Conservation (phyloP, 768 basidiomycete species). For the Hortiboletus campestris region DNA sequence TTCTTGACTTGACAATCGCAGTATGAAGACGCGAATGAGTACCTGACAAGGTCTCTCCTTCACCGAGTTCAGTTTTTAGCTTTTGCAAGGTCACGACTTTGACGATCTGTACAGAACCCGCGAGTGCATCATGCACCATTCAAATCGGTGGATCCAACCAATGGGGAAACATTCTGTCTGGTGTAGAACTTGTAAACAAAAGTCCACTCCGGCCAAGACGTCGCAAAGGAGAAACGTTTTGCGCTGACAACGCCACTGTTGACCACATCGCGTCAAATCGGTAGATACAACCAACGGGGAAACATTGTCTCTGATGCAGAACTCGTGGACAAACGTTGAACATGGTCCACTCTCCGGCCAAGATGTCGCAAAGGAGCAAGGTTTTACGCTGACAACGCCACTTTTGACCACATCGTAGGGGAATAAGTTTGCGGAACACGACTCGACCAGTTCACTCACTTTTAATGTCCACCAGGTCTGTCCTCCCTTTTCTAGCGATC, state of each 20-base stretch:
- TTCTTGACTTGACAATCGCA: conserved; percentile 31
- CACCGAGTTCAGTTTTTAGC: conserved; percentile 96
- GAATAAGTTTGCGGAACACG: conserved; percentile 88
- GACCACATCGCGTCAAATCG: conserved; percentile 91
- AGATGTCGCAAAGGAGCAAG: conserved; percentile 32
- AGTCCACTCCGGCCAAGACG: background rate
- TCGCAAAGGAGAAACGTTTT: conserved; percentile 46
- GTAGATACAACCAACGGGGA: conserved; percentile 98
- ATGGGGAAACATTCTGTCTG: conserved; percentile 96
- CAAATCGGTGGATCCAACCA: conserved; percentile 98
- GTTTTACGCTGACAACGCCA: conserved; percentile 91
- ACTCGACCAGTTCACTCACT: conserved; percentile 79
- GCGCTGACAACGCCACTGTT: conserved; percentile 94
- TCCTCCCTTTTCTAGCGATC: conserved; percentile 50
- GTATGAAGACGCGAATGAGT: conserved; percentile 77
- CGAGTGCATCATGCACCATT: conserved; percentile 64
- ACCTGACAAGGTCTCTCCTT: conserved; percentile 92
- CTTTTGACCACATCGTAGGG: conserved; percentile 85
- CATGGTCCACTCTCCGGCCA: background rate
- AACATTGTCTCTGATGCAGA: conserved; percentile 95
- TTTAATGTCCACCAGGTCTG: conserved; percentile 93
- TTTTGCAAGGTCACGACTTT: conserved; percentile 97
- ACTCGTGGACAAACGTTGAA: conserved; percentile 63
- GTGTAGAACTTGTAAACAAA: conserved; percentile 84
- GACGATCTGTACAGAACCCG: conserved; percentile 63